A percentile compares a stretch with the other conserved stretches of the same genome.
Evolutionary conservation across 1,284 basidiomycete species (phyloP).

Genomic region (Leccinum cinnamomeum): DNA sequence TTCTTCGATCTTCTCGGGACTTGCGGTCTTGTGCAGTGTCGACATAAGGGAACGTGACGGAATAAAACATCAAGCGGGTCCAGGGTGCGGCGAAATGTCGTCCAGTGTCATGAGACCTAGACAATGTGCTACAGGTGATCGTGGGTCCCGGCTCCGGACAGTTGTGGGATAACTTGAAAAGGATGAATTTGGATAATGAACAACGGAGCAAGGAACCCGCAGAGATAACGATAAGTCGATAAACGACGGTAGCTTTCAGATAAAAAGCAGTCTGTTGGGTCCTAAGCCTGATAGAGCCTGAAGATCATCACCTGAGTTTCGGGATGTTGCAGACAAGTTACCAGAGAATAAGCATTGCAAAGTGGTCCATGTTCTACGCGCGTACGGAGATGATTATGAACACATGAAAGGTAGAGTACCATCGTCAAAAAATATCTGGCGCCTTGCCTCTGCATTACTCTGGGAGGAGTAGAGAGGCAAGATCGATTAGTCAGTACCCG

Average conservation of each 20-base stretch:
- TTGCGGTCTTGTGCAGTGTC: too few relatives aligned
- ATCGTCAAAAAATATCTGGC: constrained; percentile 8
- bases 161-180: constrained; percentile 13
- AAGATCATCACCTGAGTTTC: neutral
- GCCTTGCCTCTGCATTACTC: constrained; percentile 2
- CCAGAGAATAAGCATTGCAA: neutral
- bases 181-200: neutral
- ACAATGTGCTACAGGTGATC: constrained; percentile 2
- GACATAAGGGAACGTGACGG: too few relatives aligned
- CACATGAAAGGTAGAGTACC: constrained; percentile 19
- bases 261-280: neutral
- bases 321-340: neutral
- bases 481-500: too few relatives aligned
- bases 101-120: too few relatives aligned
- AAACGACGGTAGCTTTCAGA: neutral
- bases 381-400: constrained; percentile 3
- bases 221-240: neutral
- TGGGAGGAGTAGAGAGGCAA: too few relatives aligned
- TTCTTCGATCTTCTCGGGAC: too few relatives aligned
- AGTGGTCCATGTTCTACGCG: constrained; percentile 7
- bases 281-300: neutral
- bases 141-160: constrained; percentile 2
- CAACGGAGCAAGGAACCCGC: neutral
- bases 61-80: too few relatives aligned
- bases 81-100: too few relatives aligned